These are phyloP conservation scores for Chlorella sp. DNA, from an alignment of 139 green algal genomes.

Conservation along the genomic window DNA sequence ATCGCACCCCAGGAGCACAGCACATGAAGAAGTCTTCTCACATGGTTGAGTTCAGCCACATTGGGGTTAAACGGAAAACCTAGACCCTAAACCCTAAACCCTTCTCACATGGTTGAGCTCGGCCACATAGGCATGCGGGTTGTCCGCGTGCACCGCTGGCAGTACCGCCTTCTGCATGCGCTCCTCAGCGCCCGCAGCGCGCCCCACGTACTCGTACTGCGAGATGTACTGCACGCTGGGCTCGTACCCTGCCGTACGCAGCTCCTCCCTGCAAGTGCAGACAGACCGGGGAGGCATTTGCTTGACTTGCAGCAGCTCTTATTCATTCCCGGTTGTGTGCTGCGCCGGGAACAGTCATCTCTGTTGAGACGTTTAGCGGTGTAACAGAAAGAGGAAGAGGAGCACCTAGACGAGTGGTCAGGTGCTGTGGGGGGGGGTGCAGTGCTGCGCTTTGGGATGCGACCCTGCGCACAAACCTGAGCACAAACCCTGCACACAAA, in stretches of 20 bases:
- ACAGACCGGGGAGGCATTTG: too few species aligned
- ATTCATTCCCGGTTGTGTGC: too few species aligned
- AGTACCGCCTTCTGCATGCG: constrained; percentile 16
- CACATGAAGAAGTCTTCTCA: too few species aligned
- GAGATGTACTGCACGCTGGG: constrained; percentile 47
- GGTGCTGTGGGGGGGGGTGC: not conserved
- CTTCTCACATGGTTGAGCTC: constrained; percentile 54
- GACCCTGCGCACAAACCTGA: too few species aligned
- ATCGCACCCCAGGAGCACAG: too few species aligned
- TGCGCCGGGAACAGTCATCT: too few species aligned
- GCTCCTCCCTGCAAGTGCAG: constrained; percentile 2
- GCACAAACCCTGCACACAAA: too few species aligned
- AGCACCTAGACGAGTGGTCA: not conserved
- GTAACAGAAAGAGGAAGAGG: too few species aligned
- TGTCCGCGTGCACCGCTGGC: constrained; percentile 19
- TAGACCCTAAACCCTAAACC: too few species aligned
- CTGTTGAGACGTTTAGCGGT: too few species aligned
- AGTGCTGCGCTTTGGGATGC: not conserved
- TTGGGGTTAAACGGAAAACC: too few species aligned
- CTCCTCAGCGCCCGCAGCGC: not conserved
- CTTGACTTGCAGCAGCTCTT: too few species aligned
- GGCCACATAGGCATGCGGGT: constrained; percentile 48
- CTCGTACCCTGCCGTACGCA: not conserved
- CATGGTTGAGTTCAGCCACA: constrained; percentile 53
- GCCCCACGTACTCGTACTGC: constrained; percentile 24